These are phyloP conservation scores for Syzygium syzygioides DNA, from an alignment of 441 rosid species.

Conservation along the genomic window DNA sequence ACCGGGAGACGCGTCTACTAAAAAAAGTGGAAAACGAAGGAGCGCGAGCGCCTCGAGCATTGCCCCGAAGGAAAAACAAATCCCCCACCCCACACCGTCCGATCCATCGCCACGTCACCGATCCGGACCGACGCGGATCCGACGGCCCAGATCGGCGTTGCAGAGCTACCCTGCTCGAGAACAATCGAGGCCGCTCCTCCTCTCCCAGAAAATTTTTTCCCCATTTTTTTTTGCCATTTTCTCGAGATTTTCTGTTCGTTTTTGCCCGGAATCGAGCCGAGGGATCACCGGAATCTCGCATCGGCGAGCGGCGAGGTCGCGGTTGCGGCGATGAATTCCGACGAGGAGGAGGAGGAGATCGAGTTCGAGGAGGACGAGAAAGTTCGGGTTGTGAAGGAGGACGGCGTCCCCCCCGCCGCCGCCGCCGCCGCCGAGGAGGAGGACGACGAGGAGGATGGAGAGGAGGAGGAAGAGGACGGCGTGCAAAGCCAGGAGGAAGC, in stretches of 20 bases:
- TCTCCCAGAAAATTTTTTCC: conserved; percentile 6
- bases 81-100: conserved; percentile 32
- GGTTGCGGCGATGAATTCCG: conserved; percentile 6
- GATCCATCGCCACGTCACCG: conserved; percentile 51
- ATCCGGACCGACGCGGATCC: conserved; percentile 42
- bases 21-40: not conserved
- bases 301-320: not conserved
- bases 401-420: not conserved
- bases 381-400: conserved; percentile 16
- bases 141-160: conserved; percentile 59
- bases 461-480: not conserved
- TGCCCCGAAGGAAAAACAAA: conserved; percentile 26
- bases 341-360: conserved; percentile 24
- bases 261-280: not conserved
- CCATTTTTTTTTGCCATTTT: conserved; percentile 1
- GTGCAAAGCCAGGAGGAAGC: conserved; percentile 5
- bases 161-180: conserved; percentile 54
- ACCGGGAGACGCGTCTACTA: not conserved
- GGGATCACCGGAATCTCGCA: not conserved
- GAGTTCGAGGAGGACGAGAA: conserved; percentile 21
- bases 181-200: conserved; percentile 40
- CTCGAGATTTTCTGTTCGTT: conserved; percentile 2
- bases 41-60: conserved; percentile 27
- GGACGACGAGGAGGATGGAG: not conserved
- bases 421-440: not conserved